A percentile compares a stretch with the other conserved stretches of the same genome.
phyloP scores from a whole-genome alignment of 148 eudicot genomes.

The Chenopodium suecicum region DNA sequence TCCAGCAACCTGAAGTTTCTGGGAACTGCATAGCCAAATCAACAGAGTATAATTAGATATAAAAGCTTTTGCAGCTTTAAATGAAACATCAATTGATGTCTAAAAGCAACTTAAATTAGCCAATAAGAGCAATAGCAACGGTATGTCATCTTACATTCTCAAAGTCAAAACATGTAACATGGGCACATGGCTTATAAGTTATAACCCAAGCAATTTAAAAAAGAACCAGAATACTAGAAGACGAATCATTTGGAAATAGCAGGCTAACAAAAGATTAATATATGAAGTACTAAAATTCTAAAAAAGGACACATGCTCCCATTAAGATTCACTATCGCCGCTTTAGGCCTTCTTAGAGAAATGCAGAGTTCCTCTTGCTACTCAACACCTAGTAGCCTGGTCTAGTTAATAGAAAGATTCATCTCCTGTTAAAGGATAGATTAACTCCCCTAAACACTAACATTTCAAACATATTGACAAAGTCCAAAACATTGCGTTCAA shows the following conservation, averaged over 20 bases:
- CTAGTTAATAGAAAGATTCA: not conserved
- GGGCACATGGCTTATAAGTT: too few relatives aligned
- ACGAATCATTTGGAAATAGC: too few relatives aligned
- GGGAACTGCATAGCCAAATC: conserved; percentile 34
- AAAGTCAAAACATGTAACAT: too few relatives aligned
- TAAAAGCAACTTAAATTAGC: not conserved
- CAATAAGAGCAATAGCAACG: not conserved
- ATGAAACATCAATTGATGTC: not conserved
- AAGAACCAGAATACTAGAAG: too few relatives aligned
- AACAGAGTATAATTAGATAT: not conserved
- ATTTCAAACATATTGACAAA: not conserved
- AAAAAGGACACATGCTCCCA: too few relatives aligned
- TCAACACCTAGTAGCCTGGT: not conserved
- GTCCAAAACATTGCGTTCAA: not conserved
- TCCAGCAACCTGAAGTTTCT: conserved; percentile 57
- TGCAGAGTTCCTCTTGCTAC: not conserved
- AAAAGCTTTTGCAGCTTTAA: not conserved
- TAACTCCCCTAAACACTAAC: not conserved
- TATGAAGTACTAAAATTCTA: too few relatives aligned
- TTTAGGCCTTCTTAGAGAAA: not conserved
- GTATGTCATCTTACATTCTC: too few relatives aligned
- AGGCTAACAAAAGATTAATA: too few relatives aligned
- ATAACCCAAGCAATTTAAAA: too few relatives aligned
- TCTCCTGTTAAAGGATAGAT: not conserved
- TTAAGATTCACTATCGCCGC: not conserved